A percentile compares a stretch with the other conserved stretches of the same genome.
Conservation (phyloP, 352 stramenopile species). For the Phytophthora gonapodyides region DNA sequence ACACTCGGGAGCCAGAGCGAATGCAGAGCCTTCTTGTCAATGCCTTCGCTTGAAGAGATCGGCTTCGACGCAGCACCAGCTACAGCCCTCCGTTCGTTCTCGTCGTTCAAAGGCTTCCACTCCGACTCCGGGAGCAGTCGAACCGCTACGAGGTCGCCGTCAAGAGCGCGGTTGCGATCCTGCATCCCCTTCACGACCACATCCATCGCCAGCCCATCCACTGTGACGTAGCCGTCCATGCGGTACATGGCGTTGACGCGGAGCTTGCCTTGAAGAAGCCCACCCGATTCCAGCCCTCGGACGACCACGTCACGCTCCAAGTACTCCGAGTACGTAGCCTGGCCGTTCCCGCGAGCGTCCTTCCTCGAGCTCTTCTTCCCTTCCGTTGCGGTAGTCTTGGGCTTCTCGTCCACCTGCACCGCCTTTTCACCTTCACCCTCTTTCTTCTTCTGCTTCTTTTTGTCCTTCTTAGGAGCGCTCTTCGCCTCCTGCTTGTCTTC, state of each 20-base stretch:
- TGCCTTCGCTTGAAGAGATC: constrained; percentile 29
- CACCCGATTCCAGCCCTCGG: constrained; percentile 39
- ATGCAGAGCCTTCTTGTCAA: constrained; percentile 47
- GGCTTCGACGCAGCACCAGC: constrained; percentile 4
- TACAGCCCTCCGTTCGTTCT: constrained; percentile 13
- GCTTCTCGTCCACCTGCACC: constrained; percentile 8
- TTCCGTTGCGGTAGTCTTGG: constrained; percentile 6
- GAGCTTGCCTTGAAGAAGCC: constrained; percentile 64
- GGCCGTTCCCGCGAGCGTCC: constrained; percentile 16
- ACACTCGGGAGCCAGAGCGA: constrained; percentile 55
- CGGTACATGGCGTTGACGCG: constrained; percentile 77
- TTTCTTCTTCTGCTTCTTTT: constrained; percentile 24
- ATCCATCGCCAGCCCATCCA: constrained; percentile 77
- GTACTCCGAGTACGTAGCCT: constrained; percentile 45
- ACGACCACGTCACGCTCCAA: constrained; percentile 38
- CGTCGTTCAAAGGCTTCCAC: constrained; percentile 57
- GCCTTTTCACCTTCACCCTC: neutral
- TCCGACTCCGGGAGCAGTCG: constrained; percentile 52
- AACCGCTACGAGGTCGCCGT: constrained; percentile 82
- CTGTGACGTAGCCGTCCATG: constrained; percentile 76
- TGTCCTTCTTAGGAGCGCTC: constrained; percentile 3
- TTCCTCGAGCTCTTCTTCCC: constrained; percentile 5
- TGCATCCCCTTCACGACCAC: constrained; percentile 72
- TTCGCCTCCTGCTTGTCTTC: constrained; percentile 1
- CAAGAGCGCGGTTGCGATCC: constrained; percentile 77